A percentile compares a stretch with the other conserved stretches of the same genome.
These are phyloP conservation scores for Dioscorea alata DNA, from an alignment of 106 monocot species.

Conservation along the genomic window DNA sequence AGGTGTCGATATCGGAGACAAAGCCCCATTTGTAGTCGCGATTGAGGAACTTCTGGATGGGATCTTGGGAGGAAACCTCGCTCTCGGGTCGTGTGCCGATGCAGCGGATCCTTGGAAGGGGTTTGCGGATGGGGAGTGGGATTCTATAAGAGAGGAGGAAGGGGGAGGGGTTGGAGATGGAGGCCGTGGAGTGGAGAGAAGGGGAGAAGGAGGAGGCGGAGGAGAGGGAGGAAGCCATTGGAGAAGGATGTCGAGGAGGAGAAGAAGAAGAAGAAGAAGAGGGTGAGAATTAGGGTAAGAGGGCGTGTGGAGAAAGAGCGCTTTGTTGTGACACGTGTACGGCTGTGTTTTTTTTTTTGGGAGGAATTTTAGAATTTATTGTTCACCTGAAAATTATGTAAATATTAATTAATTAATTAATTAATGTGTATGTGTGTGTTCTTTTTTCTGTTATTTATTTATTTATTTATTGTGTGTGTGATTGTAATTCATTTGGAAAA, in stretches of 20 bases:
- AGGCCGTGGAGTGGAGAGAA: background rate
- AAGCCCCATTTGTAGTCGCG: conserved; percentile 73
- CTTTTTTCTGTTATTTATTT: too few species aligned
- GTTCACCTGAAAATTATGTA: too few species aligned
- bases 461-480: too few species aligned
- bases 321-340: background rate
- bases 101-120: background rate
- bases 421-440: too few species aligned
- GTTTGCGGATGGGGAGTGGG: background rate
- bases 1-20: conserved; percentile 80
- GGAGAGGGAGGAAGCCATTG: background rate
- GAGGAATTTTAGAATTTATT: too few species aligned
- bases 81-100: background rate
- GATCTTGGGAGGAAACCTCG: conserved; percentile 13
- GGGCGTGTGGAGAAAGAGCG: background rate
- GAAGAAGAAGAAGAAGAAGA: background rate
- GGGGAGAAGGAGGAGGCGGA: background rate
- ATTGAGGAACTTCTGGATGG: conserved; percentile 55
- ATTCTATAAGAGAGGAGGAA: background rate
- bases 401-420: too few species aligned
- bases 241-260: background rate
- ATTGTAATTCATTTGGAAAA: too few species aligned
- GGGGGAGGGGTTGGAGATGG: background rate
- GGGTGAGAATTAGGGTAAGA: background rate
- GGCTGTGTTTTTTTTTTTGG: too few species aligned